Evolutionary conservation across 768 basidiomycete species (phyloP).

Genomic region (Mycena vitilis): DNA sequence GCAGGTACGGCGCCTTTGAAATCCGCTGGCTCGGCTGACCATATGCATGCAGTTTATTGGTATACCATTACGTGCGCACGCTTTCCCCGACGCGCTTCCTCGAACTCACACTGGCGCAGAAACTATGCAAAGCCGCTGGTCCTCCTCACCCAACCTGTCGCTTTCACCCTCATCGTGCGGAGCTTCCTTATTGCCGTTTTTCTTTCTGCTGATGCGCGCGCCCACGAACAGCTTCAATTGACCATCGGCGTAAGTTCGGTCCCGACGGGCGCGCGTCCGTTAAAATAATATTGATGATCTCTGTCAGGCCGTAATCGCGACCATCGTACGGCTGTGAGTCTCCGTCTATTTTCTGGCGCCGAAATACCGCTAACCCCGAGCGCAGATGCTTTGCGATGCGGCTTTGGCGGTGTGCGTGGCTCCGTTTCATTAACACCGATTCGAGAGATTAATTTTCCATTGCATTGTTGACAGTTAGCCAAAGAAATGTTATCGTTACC

Average conservation of each 20-base stretch:
- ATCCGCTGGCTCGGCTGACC: too few species aligned
- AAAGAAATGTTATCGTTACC: slow-evolving; percentile 60
- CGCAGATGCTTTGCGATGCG: slow-evolving; percentile 66
- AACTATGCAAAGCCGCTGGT: slow-evolving; percentile 48
- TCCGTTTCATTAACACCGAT: background rate
- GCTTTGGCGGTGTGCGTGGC: slow-evolving; percentile 68
- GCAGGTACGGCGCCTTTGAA: too few species aligned
- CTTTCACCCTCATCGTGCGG: slow-evolving; percentile 57
- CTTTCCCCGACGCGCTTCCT: background rate
- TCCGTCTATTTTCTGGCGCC: background rate
- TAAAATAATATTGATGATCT: slow-evolving; percentile 23
- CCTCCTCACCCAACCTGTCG: slow-evolving; percentile 42
- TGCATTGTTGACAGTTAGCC: slow-evolving; percentile 59
- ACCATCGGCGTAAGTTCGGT: slow-evolving; percentile 47
- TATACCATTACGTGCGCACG: slow-evolving; percentile 64
- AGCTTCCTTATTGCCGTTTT: background rate
- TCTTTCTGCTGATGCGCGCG: background rate
- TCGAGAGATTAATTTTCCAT: too few species aligned
- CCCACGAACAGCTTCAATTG: slow-evolving; percentile 42
- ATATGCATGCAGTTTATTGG: slow-evolving; percentile 57
- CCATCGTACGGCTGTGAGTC: slow-evolving; percentile 67
- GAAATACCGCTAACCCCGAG: background rate
- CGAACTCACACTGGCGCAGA: slow-evolving; percentile 38
- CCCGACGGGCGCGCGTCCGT: slow-evolving; percentile 13
- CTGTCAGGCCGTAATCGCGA: slow-evolving; percentile 58